A percentile compares a stretch with the other conserved stretches of the same genome.
These are phyloP conservation scores for Globisporangium camurandrum DNA, from an alignment of 352 stramenopile genomes.

Conservation along the genomic window DNA sequence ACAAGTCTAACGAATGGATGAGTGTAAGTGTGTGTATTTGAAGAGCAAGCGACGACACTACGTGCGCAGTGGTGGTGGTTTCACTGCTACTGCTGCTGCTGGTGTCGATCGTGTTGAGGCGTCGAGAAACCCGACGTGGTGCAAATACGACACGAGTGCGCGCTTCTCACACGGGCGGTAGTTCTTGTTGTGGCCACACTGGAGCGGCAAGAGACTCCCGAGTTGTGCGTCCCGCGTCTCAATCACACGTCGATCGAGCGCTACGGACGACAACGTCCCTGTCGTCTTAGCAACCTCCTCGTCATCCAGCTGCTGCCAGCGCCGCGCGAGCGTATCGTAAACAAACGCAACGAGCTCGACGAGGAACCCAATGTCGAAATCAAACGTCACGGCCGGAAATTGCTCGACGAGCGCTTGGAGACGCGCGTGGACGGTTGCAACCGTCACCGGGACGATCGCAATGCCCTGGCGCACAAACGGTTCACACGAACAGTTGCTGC, in stretches of 20 bases:
- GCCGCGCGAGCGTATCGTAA: conserved; percentile 46
- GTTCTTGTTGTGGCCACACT: conserved; percentile 84
- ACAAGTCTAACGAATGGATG: background rate
- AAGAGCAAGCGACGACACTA: too few relatives aligned
- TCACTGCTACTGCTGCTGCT: background rate
- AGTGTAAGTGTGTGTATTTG: background rate
- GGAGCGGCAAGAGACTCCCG: conserved; percentile 57
- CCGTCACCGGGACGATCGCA: conserved; percentile 48
- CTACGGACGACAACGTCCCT: conserved; percentile 7
- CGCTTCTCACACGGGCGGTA: conserved; percentile 70
- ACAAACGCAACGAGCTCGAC: conserved; percentile 75
- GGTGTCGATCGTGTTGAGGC: background rate
- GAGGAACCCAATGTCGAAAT: conserved; percentile 66
- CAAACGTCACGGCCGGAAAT: conserved; percentile 53
- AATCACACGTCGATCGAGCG: conserved; percentile 22
- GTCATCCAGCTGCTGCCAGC: conserved; percentile 28
- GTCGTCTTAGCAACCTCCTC: background rate
- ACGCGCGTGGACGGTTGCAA: conserved; percentile 42
- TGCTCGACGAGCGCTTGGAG: conserved; percentile 52
- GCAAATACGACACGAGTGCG: conserved; percentile 50
- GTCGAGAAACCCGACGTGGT: conserved; percentile 29
- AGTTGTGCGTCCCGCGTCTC: conserved; percentile 25
- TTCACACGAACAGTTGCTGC: conserved; percentile 30
- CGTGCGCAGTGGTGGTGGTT: background rate
- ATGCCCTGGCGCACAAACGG: conserved; percentile 69